A percentile compares a stretch with the other conserved stretches of the same genome.
Evolutionary conservation across 2,329 filamentous ascomycete species (phyloP).

Genomic region (Chrysoporthe cubensis): DNA sequence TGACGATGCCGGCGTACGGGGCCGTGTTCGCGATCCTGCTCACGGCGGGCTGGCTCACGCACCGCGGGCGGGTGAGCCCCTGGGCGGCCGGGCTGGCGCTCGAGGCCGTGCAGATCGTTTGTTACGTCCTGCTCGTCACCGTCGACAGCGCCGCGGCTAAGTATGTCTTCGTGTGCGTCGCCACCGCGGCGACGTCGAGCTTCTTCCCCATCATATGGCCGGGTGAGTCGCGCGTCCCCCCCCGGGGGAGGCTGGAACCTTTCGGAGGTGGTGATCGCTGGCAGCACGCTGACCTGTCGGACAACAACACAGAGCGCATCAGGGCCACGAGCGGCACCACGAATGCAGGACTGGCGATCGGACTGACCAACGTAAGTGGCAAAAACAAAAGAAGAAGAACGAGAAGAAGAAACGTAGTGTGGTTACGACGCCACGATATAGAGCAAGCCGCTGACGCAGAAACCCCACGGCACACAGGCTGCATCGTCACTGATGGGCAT

Average conservation of each 20-base stretch:
- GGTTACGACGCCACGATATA: background rate
- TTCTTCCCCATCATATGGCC: constrained; percentile 47
- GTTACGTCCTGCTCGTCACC: constrained; percentile 45
- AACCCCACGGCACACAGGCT: constrained; percentile 26
- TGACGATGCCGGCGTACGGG: constrained; percentile 33
- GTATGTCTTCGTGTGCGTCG: constrained; percentile 46
- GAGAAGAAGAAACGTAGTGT: no score
- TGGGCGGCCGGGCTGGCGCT: constrained; percentile 35
- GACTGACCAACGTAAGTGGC: constrained; percentile 39
- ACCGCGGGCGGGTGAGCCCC: constrained; percentile 31
- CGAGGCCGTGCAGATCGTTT: constrained; percentile 41
- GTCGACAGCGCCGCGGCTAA: constrained; percentile 41
- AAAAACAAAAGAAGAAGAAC: background rate
- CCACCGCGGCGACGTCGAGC: constrained; percentile 42
- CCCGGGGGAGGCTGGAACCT: no score
- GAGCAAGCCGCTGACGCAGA: background rate
- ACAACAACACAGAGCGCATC: background rate
- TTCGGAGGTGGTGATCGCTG: no score
- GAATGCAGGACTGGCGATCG: constrained; percentile 43
- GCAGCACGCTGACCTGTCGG: background rate
- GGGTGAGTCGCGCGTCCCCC: constrained; percentile 24
- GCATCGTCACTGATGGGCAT: constrained; percentile 43
- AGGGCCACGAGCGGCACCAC: constrained; percentile 44
- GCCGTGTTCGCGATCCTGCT: constrained; percentile 35
- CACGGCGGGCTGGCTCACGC: constrained; percentile 32